A percentile compares a stretch with the other conserved stretches of the same genome.
phyloP scores from a whole-genome alignment of 2,329 filamentous ascomycete species.

The Microdochium nivale region DNA sequence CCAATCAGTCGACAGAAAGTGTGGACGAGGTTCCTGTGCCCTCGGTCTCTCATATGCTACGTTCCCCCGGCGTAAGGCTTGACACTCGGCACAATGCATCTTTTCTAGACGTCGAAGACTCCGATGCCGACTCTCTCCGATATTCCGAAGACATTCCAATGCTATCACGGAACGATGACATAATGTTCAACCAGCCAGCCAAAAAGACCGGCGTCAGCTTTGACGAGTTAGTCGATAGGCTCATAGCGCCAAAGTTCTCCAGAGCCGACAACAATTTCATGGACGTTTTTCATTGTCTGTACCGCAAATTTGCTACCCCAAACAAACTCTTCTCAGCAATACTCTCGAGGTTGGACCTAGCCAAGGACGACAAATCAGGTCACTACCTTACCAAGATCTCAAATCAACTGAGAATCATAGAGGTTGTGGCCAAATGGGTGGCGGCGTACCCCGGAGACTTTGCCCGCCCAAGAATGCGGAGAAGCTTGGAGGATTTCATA shows the following conservation, averaged over 20 bases:
- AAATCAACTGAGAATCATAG: conserved; percentile 74
- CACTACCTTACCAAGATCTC: conserved; percentile 70
- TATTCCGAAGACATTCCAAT: conserved; percentile 61
- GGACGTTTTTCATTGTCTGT: conserved; percentile 83
- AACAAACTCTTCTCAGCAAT: conserved; percentile 70
- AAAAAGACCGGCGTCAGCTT: conserved; percentile 47
- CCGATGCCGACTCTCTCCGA: conserved; percentile 55
- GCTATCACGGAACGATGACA: conserved; percentile 58
- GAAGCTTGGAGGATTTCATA: conserved; percentile 68
- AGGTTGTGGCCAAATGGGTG: conserved; percentile 83
- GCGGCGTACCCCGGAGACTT: conserved; percentile 88
- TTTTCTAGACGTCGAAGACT: conserved; percentile 62
- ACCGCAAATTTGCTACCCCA: conserved; percentile 87
- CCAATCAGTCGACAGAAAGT: conserved; percentile 26
- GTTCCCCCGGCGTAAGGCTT: conserved; percentile 42
- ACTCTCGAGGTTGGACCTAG: conserved; percentile 63
- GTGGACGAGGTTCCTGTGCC: conserved; percentile 36
- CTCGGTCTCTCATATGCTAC: conserved; percentile 39
- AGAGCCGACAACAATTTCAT: conserved; percentile 85
- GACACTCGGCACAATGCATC: conserved; percentile 39
- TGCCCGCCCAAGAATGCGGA: conserved; percentile 65
- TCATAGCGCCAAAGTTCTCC: conserved; percentile 73
- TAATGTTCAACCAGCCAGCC: conserved; percentile 41
- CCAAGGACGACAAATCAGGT: conserved; percentile 57
- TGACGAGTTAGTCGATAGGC: conserved; percentile 76